Evolutionary conservation across 768 basidiomycete species (phyloP), one percentile per base, ranked within the genome.

Genomic region (Rhizopogon vulgaris): DNA sequence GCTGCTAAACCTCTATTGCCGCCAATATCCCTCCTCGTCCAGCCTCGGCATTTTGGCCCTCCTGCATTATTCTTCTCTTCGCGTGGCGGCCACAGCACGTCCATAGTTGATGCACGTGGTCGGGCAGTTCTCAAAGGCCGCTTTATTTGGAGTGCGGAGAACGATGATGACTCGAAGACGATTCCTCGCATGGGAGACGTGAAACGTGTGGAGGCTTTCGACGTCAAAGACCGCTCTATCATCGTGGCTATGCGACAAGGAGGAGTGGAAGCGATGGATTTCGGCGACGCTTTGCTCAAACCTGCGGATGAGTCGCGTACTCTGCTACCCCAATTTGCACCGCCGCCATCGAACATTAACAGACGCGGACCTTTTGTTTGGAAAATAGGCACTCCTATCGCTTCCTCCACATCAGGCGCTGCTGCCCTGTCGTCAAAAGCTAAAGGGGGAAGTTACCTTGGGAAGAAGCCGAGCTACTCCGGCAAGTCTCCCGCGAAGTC

Each of bases 191-290:
- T 93, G 73, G 90, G 90, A 14, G 90, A 93, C 59, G 77, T 93
- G 38, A 89, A 87, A 67, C 83, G 87, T 9, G 61, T 93, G 22
- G 90, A 93, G 66, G 85, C 90, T 2, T 87, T 93, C 52, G 89
- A 92, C 62, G 76, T 89, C 38, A 72, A 78, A 42, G 80, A 87
- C 56, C 79, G 86, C 17, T 82, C 90, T 5, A 80, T 93, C 9
- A 74, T 93, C 4, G 84, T 93, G 32, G 90, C 90, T 14, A 80
- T 93, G 81, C 83, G 90, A 18, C 89, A 89, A 65, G 89, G 90
- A 30, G 90, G 91, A 3, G 67, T 93, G 36, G 90, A 93, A 60
- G 90, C 79, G 1, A 83, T 90, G 28, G 86, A 91, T 59, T 73
- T 92, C 32, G 76, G 82, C 25, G 90, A 93, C 63, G 90, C 89